Base-by-base conservation (phyloP, 1,139 yeast species). In the Hyphopichia burtonii region DNA sequence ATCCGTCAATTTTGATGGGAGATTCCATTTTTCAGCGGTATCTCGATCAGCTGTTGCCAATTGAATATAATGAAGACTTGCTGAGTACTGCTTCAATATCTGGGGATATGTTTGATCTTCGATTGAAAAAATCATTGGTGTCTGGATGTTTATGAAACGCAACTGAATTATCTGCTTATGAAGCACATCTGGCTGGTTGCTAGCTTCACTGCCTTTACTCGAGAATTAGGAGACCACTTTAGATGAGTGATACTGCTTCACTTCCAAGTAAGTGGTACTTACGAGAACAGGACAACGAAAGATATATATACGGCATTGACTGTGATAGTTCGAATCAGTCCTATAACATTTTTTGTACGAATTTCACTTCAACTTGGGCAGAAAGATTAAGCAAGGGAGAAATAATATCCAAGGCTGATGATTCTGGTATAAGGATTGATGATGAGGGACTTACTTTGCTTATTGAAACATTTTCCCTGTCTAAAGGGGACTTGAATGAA, bases 301-400 rank as follows among this genome's bases (percentile, higher is more conserved):
- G 19, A 11, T 19, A 12, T 20, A 5, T 37, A 5, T 37, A 31
- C 15, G 39, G 39, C 3, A 20, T 37, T 14, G 16, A 22, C 16
- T 37, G 39, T 22, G 39, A 37, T 31, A 6, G 12, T 4, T 10
- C 30, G 4, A 5, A 6, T 4, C 18, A 9, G 2, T 5, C 18
- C 20, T 37, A 37, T 17, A 20, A 6, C 6, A 15, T 37, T 14
- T 37, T 19, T 22, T 37, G 39, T 15, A 37, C 39, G 16, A 16
- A 37, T 16, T 37, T 37, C n/a, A 9, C 8, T 3, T 3, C 9
- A 3, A 22, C 28, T 4, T 37, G 39, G 39, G 9, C 8, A 9
- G 38, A 36, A 19, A 16, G 9, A 2, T 14, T 36, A 10, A 18
- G 8, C 16, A 25, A 19, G 19, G 9, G 19, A 17, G 25, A 17